These are phyloP conservation scores for Rachicladosporium sp. DNA, from an alignment of 2,329 filamentous ascomycete genomes.

Conservation along the genomic window DNA sequence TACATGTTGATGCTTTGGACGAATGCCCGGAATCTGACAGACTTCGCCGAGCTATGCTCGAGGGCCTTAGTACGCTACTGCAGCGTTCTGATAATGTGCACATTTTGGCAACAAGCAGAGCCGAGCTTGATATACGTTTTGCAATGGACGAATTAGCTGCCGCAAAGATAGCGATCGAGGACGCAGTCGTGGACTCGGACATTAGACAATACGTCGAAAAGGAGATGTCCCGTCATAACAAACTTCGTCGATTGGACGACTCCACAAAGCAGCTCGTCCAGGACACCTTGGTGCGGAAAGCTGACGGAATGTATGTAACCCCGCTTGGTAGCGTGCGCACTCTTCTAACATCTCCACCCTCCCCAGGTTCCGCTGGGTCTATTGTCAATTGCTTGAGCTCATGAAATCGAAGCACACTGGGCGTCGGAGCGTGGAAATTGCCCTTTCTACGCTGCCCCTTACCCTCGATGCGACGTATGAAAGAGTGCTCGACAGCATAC, in stretches of 20 bases:
- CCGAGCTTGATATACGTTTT: slow-evolving; percentile 7
- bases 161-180: slow-evolving; percentile 3
- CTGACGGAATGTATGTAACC: slow-evolving; percentile 19
- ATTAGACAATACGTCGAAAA: slow-evolving; percentile 8
- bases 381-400: slow-evolving; percentile 8
- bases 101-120: too few species aligned
- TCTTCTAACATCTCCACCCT: too few species aligned
- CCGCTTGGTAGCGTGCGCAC: too few species aligned
- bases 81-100: too few species aligned
- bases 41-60: too few species aligned
- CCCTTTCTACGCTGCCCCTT: slow-evolving; percentile 6
- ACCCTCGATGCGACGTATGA: slow-evolving; percentile 12
- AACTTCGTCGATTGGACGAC: slow-evolving; percentile 1
- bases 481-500: slow-evolving; percentile 9
- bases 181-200: slow-evolving; percentile 6
- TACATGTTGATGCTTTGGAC: too few species aligned
- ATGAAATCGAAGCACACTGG: slow-evolving; percentile 6
- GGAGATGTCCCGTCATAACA: slow-evolving; percentile 7
- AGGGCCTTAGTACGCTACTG: too few species aligned
- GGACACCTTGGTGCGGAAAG: slow-evolving; percentile 8
- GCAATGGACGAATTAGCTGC: slow-evolving; percentile 7
- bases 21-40: too few species aligned
- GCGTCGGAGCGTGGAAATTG: slow-evolving; percentile 6
- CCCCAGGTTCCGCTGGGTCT: slow-evolving; percentile 11
- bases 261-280: slow-evolving; percentile 10